These are phyloP conservation scores for Aspergillus ruber DNA, from an alignment of 2,329 filamentous ascomycete species.

Conservation along the genomic window DNA sequence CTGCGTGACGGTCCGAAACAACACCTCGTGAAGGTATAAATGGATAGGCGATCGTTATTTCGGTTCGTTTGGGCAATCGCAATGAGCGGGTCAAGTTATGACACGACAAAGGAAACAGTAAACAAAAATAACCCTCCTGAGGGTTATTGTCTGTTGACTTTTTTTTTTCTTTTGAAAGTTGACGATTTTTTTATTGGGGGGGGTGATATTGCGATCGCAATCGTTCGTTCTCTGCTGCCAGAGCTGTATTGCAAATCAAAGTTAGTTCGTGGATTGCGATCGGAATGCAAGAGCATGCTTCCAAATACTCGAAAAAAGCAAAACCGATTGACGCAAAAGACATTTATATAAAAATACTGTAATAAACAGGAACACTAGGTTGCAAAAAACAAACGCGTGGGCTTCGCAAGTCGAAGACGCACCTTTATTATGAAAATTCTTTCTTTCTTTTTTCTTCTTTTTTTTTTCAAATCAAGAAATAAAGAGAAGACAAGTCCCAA, in stretches of 20 bases:
- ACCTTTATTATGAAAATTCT: constrained; percentile 1
- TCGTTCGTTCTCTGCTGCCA: constrained; percentile 2
- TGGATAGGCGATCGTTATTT: constrained; percentile 7
- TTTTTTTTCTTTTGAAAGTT: background rate
- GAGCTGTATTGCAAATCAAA: constrained; percentile 1
- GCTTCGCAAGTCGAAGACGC: no score
- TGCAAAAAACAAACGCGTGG: background rate
- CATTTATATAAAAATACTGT: background rate
- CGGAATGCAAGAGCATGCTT: constrained; percentile 8
- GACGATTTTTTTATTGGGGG: constrained; percentile 3
- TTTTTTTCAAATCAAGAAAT: constrained; percentile 6
- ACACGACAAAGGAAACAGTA: constrained; percentile 1
- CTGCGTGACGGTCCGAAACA: constrained; percentile 20
- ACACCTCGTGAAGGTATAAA: constrained; percentile 14
- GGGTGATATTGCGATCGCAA: constrained; percentile 5
- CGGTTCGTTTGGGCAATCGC: constrained; percentile 15
- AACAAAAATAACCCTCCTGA: constrained; percentile 12
- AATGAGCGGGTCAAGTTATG: constrained; percentile 13
- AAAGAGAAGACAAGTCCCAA: constrained; percentile 9
- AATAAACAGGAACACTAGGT: background rate
- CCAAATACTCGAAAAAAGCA: constrained; percentile 8
- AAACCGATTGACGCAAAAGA: constrained; percentile 8
- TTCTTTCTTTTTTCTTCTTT: constrained; percentile 1
- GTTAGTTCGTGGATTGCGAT: constrained; percentile 10
- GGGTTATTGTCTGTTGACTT: constrained; percentile 8